phyloP scores from a whole-genome alignment of 805 yeast species.

The Kodamaea hsintzibuensis region DNA sequence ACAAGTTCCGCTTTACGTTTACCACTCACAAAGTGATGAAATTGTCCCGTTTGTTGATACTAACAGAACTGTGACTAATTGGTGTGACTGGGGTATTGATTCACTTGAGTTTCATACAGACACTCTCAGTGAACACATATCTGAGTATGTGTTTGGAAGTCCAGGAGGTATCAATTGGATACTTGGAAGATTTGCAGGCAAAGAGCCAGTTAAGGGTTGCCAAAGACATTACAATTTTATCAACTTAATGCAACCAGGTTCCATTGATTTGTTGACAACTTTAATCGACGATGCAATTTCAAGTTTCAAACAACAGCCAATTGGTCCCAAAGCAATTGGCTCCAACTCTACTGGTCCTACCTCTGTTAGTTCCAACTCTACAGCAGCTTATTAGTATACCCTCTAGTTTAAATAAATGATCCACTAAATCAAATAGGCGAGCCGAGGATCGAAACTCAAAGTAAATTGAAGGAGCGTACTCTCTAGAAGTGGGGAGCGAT shows the following conservation, averaged over 20 bases:
- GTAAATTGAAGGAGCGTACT: neutral
- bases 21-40: slow-evolving; percentile 14
- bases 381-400: neutral
- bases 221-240: neutral
- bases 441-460: neutral
- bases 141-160: slow-evolving; percentile 16
- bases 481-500: neutral
- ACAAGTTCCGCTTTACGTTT: slow-evolving; percentile 12
- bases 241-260: neutral
- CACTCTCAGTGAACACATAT: slow-evolving; percentile 16
- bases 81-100: slow-evolving; percentile 13
- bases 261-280: neutral
- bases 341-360: too few relatives aligned
- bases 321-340: neutral
- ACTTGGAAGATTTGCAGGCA: slow-evolving; percentile 17
- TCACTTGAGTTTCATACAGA: slow-evolving; percentile 11
- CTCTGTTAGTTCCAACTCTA: too few relatives aligned
- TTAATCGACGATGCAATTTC: neutral
- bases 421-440: neutral
- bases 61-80: slow-evolving; percentile 9
- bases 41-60: slow-evolving; percentile 11
- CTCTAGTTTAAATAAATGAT: too few relatives aligned
- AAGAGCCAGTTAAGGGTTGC: slow-evolving; percentile 19
- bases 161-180: slow-evolving; percentile 20
- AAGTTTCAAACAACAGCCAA: neutral